phyloP scores from a whole-genome alignment of 139 green algal genomes.

The Ostreobium quekettii region DNA sequence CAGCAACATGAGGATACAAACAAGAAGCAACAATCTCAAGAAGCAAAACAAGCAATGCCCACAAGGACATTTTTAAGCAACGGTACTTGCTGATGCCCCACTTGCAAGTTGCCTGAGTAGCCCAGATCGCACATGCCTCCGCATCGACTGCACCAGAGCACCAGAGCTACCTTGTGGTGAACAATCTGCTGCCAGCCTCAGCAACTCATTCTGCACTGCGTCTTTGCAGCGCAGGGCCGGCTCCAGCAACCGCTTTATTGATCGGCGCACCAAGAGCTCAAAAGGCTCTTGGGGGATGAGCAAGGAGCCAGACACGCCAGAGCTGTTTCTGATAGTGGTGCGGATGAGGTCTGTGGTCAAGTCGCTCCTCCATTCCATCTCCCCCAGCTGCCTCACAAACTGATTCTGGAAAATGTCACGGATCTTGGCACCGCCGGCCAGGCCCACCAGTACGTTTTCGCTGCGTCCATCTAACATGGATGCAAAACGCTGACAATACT shows the following conservation, averaged over 20 bases:
- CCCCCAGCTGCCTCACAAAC: background rate
- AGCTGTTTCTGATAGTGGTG: slow-evolving; percentile 88
- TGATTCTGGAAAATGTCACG: slow-evolving; percentile 6
- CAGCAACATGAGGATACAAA: too few relatives aligned
- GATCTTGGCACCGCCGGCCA: slow-evolving; percentile 8
- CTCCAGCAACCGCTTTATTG: slow-evolving; percentile 60
- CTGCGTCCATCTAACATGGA: slow-evolving; percentile 75
- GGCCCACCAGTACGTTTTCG: slow-evolving; percentile 14
- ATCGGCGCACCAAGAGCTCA: slow-evolving; percentile 78
- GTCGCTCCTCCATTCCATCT: slow-evolving; percentile 48
- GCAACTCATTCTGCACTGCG: background rate
- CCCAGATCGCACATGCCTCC: too few relatives aligned
- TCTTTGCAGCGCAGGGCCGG: slow-evolving; percentile 56
- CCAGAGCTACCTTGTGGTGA: background rate
- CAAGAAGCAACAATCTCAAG: too few relatives aligned
- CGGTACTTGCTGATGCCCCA: too few relatives aligned
- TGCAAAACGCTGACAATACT: slow-evolving; percentile 65
- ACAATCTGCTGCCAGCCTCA: background rate
- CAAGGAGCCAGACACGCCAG: slow-evolving; percentile 67
- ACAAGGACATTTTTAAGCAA: too few relatives aligned
- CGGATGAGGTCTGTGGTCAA: slow-evolving; percentile 78
- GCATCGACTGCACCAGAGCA: too few relatives aligned
- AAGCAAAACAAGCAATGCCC: too few relatives aligned
- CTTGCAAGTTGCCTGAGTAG: too few relatives aligned
- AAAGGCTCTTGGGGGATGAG: slow-evolving; percentile 90